Conservation (phyloP, 805 yeast species). For the Teunomyces stri region DNA sequence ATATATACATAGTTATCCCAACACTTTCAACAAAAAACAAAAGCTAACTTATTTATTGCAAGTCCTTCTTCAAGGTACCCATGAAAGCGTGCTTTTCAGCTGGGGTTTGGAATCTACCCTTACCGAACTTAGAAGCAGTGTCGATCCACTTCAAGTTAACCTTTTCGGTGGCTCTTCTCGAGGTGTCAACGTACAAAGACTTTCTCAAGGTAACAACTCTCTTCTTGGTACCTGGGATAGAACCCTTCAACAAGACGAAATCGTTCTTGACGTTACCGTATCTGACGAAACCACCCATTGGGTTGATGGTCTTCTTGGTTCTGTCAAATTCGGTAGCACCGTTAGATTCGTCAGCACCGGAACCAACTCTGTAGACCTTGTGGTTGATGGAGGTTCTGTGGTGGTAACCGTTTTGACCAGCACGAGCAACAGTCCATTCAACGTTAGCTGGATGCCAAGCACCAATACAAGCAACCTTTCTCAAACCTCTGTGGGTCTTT, state of each 20-base stretch:
- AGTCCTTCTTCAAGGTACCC: constrained; percentile 99
- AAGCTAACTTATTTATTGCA: constrained; percentile 42
- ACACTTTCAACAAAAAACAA: neutral
- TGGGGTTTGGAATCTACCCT: constrained; percentile 99
- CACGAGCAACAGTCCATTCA: constrained; percentile 99
- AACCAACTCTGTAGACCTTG: constrained; percentile 99
- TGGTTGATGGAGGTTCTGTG: constrained; percentile 99
- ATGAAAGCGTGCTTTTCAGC: constrained; percentile 99
- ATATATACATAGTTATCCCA: neutral
- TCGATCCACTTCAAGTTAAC: constrained; percentile 99
- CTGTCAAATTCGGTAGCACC: constrained; percentile 98
- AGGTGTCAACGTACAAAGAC: constrained; percentile 95
- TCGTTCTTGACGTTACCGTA: constrained; percentile 98
- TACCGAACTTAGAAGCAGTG: constrained; percentile 99
- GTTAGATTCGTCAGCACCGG: constrained; percentile 88
- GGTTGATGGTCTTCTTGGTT: constrained; percentile 99
- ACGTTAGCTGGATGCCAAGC: constrained; percentile 99
- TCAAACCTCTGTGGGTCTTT: constrained; percentile 99
- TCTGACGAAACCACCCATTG: constrained; percentile 99
- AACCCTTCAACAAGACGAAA: constrained; percentile 96
- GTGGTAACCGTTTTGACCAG: constrained; percentile 99
- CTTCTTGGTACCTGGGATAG: constrained; percentile 99
- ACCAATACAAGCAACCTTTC: constrained; percentile 99
- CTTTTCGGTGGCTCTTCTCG: constrained; percentile 96
- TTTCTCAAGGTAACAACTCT: constrained; percentile 98